Evolutionary conservation across 2,329 filamentous ascomycete genomes (phyloP), one percentile per base, ranked within the genome.

Genomic region (Fusarium odoratissimum): DNA sequence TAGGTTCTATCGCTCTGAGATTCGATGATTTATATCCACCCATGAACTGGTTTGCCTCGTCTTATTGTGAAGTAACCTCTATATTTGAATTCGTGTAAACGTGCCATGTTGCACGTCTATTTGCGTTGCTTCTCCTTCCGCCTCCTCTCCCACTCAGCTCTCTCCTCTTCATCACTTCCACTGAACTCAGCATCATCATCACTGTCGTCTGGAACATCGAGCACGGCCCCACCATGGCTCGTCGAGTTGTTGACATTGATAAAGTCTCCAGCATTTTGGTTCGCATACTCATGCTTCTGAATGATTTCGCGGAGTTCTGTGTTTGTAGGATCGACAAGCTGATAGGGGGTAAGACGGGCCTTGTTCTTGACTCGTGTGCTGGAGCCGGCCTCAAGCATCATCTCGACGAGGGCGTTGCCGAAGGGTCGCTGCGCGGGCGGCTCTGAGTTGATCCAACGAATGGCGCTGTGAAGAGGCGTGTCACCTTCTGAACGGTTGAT

Each of bases 311-410:
- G 85, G 60, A 95, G 84, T 59, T 86, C 87, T 30, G 79, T 78
- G 82, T 95, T 94, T 52, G 87, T 79, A 21, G 93, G 93, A 82
- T 95, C 93, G 60, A 91, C 91, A 69, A 95, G 87, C 82, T 95
- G 91, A 60, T 88, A 79, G 33, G 93, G 88, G 56, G 91, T 93
- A 67, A 94, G 86, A 76, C 92, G 91, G 59, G 90, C 91, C 82
- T 92, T 92, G 84, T 95, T 95, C 81, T 84, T 85, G 76, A 85
- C 75, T 68, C 88, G 86, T 61, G 88, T 82, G 82, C 82, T 87
- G 56, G 84, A 87, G 64, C 94, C 94, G 60, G 93, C 93, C 83
- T 96, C 93, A 72, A 95, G 87, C 87, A 97, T 90, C 86, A 96
- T 94, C 76, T 91, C 88, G 75, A 95, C 88, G 60, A 96, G 87